Evolutionary conservation across 192 early-diverging fungal genomes (phyloP).

Genomic region (Entrophospora sp.): DNA sequence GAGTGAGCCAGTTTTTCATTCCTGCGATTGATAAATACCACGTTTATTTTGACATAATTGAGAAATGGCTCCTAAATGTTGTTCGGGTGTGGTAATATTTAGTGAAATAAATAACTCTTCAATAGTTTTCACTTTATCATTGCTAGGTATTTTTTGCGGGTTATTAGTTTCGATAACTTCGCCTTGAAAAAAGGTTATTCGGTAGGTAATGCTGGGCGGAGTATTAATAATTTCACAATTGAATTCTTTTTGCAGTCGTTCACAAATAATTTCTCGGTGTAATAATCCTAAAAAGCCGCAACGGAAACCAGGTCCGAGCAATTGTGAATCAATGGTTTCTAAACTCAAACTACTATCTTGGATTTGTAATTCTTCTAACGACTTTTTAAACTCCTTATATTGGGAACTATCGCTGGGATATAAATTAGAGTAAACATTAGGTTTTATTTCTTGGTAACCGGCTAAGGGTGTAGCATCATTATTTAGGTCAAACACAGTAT

Average conservation of each 20-base stretch:
- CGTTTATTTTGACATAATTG: background rate
- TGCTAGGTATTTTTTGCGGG: background rate
- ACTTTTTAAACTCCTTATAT: constrained; percentile 5
- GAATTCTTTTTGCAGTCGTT: background rate
- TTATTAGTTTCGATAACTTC: background rate
- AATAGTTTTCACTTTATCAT: background rate
- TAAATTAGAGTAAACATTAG: constrained; percentile 9
- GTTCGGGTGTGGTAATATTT: background rate
- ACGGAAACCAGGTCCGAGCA: background rate
- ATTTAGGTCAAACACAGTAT: background rate
- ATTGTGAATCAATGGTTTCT: background rate
- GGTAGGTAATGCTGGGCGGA: background rate
- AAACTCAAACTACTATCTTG: constrained; percentile 6
- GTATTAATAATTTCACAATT: constrained; percentile 7
- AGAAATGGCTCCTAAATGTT: background rate
- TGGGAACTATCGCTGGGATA: background rate
- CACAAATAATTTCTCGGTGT: background rate
- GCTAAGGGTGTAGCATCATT: background rate
- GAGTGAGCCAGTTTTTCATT: constrained; percentile 1
- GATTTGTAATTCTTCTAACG: constrained; percentile 4
- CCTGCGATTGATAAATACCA: background rate
- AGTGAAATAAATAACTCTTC: background rate
- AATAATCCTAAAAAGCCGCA: constrained; percentile 1
- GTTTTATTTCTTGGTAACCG: background rate
- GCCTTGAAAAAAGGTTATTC: background rate